These are phyloP conservation scores for Zostera marina DNA, from an alignment of 116 monocot species.

Conservation along the genomic window DNA sequence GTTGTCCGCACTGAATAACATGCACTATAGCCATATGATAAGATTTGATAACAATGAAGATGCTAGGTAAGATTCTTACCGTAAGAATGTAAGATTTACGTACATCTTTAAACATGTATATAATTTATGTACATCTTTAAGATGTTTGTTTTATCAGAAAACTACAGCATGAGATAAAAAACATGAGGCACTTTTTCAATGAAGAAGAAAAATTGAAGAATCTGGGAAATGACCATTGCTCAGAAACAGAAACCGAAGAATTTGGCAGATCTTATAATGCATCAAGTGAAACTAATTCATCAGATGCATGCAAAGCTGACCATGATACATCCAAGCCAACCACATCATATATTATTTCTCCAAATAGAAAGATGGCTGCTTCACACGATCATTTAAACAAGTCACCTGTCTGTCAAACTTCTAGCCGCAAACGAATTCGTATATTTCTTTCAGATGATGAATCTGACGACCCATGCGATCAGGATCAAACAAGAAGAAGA, in stretches of 20 bases:
- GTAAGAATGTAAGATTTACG: too few species aligned
- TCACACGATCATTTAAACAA: conserved; percentile 6
- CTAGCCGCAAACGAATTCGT: conserved; percentile 50
- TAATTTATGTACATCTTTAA: conserved; percentile 1
- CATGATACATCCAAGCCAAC: conserved; percentile 19
- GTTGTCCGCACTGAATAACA: conserved; percentile 77
- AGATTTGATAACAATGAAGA: conserved; percentile 90
- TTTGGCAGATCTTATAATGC: conserved; percentile 17
- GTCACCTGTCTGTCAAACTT: conserved; percentile 16
- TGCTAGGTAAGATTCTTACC: conserved; percentile 37
- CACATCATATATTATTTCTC: conserved; percentile 13
- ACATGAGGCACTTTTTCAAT: conserved; percentile 27
- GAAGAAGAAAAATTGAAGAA: conserved; percentile 23
- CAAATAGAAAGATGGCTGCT: conserved; percentile 6
- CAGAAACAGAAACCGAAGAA: conserved; percentile 95
- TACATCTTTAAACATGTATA: not conserved
- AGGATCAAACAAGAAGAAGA: conserved; percentile 14
- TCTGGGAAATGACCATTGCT: conserved; percentile 43
- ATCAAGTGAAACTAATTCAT: conserved; percentile 9
- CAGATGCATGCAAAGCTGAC: conserved; percentile 12
- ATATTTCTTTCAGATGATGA: conserved; percentile 90
- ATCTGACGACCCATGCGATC: conserved; percentile 24
- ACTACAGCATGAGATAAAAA: conserved; percentile 61
- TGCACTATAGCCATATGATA: conserved; percentile 99
- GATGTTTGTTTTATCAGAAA: conserved; percentile 1